phyloP scores from a whole-genome alignment of 2,329 filamentous ascomycete genomes.

The Cladophialophora exuberans region DNA sequence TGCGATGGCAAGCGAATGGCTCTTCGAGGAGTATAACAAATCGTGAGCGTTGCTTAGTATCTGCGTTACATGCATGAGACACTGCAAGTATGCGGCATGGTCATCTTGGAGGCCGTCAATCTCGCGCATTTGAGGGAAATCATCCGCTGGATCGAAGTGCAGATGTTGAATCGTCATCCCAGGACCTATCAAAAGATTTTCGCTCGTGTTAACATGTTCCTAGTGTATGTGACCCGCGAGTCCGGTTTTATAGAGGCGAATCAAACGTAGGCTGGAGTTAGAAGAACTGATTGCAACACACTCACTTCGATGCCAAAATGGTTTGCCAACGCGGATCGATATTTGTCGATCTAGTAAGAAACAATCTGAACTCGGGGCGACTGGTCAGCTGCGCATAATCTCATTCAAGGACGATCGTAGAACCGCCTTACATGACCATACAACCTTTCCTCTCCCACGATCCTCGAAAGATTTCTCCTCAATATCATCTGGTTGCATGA shows the following conservation, averaged over 20 bases:
- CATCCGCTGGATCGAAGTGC: conserved; percentile 18
- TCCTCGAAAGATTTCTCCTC: conserved; percentile 17
- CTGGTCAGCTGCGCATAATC: not conserved
- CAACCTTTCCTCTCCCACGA: conserved; percentile 18
- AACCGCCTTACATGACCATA: conserved; percentile 14
- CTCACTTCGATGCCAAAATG: conserved; percentile 23
- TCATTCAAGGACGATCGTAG: not conserved
- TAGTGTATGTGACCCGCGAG: not conserved
- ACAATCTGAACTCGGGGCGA: conserved; percentile 7
- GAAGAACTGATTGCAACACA: not conserved
- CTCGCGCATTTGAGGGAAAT: conserved; percentile 21
- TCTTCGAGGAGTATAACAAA: conserved; percentile 18
- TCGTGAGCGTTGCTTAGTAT: conserved; percentile 19
- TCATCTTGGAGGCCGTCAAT: conserved; percentile 18
- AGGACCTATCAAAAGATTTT: conserved; percentile 7
- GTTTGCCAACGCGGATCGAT: conserved; percentile 21
- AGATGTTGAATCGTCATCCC: conserved; percentile 20
- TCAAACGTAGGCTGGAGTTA: not conserved
- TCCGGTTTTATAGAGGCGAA: not conserved
- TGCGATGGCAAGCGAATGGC: conserved; percentile 18
- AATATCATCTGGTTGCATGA: conserved; percentile 19
- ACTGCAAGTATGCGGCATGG: conserved; percentile 22
- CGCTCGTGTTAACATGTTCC: not conserved
- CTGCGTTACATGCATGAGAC: conserved; percentile 21
- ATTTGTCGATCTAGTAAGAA: conserved; percentile 21